These are phyloP conservation scores for Wickerhamomyces sp. DNA, from an alignment of 1,139 yeast genomes.

Conservation along the genomic window DNA sequence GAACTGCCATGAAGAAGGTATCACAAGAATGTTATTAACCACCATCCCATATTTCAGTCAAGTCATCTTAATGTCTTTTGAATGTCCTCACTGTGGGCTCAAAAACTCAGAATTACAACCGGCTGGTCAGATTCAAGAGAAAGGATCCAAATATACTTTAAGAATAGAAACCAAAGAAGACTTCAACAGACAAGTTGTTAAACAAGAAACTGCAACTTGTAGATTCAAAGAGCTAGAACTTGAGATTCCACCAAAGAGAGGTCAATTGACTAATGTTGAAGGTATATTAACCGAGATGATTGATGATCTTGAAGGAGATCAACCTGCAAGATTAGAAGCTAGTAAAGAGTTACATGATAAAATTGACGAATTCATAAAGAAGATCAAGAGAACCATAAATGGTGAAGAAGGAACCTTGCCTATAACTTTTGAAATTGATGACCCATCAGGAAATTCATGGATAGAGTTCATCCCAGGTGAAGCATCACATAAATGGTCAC, in stretches of 20 bases:
- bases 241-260: conserved; percentile 93
- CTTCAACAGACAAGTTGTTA: conserved; percentile 86
- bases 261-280: conserved; percentile 89
- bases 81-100: conserved; percentile 91
- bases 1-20: conserved; percentile 88
- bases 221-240: conserved; percentile 80
- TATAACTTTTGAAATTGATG: conserved; percentile 75
- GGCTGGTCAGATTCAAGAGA: conserved; percentile 83
- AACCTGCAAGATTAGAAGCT: conserved; percentile 63
- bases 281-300: conserved; percentile 82
- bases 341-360: conserved; percentile 77
- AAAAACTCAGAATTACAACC: conserved; percentile 93
- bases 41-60: conserved; percentile 90
- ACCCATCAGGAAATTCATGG: conserved; percentile 98
- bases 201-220: conserved; percentile 83
- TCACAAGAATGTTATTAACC: conserved; percentile 78
- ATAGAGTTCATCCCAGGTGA: conserved; percentile 87
- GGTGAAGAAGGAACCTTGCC: conserved; percentile 73
- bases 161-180: conserved; percentile 70
- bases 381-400: conserved; percentile 51
- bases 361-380: conserved; percentile 63
- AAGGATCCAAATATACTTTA: conserved; percentile 72
- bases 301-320: conserved; percentile 77
- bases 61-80: conserved; percentile 90
- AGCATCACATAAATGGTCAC: conserved; percentile 87